These are phyloP conservation scores for Sodiomyces alkalinus DNA, from an alignment of 2,329 filamentous ascomycete genomes.

Conservation along the genomic window DNA sequence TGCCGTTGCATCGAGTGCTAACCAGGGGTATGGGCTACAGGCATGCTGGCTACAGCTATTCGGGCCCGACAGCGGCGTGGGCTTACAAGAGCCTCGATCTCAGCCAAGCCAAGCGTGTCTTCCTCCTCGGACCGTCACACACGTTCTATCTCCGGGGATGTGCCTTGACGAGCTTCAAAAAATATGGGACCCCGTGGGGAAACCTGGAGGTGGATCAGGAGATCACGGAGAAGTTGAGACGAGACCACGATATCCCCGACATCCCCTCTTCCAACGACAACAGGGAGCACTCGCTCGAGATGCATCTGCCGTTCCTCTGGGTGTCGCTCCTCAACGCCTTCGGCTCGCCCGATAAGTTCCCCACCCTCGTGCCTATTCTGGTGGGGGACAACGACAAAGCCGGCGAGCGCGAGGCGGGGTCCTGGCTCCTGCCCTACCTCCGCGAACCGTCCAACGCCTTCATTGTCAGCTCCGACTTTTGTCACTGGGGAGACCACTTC, in stretches of 20 bases:
- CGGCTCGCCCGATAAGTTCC: conserved; percentile 38
- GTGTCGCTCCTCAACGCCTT: conserved; percentile 48
- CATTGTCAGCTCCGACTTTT: conserved; percentile 89
- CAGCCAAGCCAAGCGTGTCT: conserved; percentile 68
- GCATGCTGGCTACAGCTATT: conserved; percentile 88
- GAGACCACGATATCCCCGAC: conserved; percentile 22
- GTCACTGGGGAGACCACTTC: conserved; percentile 84
- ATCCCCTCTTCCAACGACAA: conserved; percentile 58
- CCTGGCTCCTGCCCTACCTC: conserved; percentile 63
- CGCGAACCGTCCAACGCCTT: conserved; percentile 64
- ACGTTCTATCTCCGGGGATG: conserved; percentile 66
- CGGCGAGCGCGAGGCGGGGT: conserved; percentile 54
- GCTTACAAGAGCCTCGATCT: conserved; percentile 85
- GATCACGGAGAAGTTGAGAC: conserved; percentile 33
- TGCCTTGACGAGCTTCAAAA: conserved; percentile 56
- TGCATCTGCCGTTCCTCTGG: conserved; percentile 91
- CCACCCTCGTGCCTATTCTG: conserved; percentile 70
- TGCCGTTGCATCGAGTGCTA: conserved; percentile 5
- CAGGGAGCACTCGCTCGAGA: conserved; percentile 84
- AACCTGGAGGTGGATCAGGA: conserved; percentile 48
- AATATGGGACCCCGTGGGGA: conserved; percentile 63
- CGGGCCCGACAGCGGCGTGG: conserved; percentile 82
- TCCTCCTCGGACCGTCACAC: conserved; percentile 86
- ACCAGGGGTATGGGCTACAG: conserved; percentile 26
- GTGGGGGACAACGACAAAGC: conserved; percentile 56